phyloP scores from a whole-genome alignment of 441 rosid genomes.

The Arabidopsis lyrata region DNA sequence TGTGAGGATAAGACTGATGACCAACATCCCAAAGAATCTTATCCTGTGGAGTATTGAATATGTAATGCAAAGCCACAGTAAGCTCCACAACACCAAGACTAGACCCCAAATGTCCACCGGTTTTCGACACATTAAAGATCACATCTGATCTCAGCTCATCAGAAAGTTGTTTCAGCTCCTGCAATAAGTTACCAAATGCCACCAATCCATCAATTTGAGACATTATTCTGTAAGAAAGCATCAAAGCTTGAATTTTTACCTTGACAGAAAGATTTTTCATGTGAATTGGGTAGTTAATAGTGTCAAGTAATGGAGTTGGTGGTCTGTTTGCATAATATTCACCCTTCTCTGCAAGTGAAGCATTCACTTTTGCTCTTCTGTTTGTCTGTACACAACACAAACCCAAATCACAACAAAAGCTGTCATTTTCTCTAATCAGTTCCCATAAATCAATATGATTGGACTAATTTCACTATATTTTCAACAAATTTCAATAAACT shows the following conservation, averaged over 20 bases:
- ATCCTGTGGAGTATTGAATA: conserved; percentile 86
- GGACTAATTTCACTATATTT: conserved; percentile 1
- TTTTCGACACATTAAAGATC: conserved; percentile 83
- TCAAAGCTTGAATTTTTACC: conserved; percentile 49
- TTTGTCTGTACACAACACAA: conserved; percentile 51
- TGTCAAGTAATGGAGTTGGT: conserved; percentile 91
- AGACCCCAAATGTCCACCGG: conserved; percentile 94
- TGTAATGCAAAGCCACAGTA: conserved; percentile 92
- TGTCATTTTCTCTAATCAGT: conserved; percentile 26
- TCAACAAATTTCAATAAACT: neutral
- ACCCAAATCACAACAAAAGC: conserved; percentile 43
- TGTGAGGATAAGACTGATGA: conserved; percentile 97
- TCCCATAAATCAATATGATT: neutral
- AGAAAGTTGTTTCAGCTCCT: conserved; percentile 87
- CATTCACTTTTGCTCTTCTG: conserved; percentile 62
- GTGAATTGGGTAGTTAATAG: conserved; percentile 90
- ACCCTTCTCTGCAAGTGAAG: conserved; percentile 78
- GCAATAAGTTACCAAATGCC: conserved; percentile 16
- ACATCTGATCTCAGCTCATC: conserved; percentile 94
- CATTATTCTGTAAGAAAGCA: neutral
- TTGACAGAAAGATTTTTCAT: conserved; percentile 90
- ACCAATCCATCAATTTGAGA: neutral
- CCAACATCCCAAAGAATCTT: conserved; percentile 96
- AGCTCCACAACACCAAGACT: conserved; percentile 98
- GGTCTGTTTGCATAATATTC: conserved; percentile 80